These are phyloP conservation scores for Podaxis sp. DNA, from an alignment of 768 basidiomycete genomes.

Conservation along the genomic window DNA sequence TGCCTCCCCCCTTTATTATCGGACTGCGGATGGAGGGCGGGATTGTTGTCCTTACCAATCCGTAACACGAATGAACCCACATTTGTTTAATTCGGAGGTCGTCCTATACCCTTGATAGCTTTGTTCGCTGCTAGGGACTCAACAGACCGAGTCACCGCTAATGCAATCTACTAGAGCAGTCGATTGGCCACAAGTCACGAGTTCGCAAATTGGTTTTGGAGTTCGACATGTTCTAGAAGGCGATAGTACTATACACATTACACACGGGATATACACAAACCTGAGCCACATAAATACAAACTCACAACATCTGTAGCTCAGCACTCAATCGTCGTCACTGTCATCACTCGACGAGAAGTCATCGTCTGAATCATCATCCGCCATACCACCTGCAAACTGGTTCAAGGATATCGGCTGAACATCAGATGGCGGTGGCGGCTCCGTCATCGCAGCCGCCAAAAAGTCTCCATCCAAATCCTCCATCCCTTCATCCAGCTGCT, in stretches of 20 bases:
- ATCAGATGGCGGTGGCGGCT: background rate
- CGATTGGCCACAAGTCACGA: too few relatives aligned
- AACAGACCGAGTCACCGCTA: too few relatives aligned
- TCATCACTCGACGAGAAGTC: constrained; percentile 19
- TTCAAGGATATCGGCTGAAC: constrained; percentile 18
- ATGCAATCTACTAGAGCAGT: too few relatives aligned
- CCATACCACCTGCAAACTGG: constrained; percentile 13
- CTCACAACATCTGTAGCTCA: background rate
- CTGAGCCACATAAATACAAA: background rate
- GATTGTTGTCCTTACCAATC: too few relatives aligned
- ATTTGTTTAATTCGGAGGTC: too few relatives aligned
- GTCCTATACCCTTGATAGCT: too few relatives aligned
- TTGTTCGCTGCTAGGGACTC: too few relatives aligned
- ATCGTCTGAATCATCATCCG: constrained; percentile 11
- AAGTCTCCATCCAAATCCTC: constrained; percentile 15
- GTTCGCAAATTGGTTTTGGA: too few relatives aligned
- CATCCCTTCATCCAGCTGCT: constrained; percentile 13
- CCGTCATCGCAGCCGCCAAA: constrained; percentile 11
- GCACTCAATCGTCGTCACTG: constrained; percentile 16
- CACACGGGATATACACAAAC: background rate
- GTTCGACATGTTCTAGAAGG: background rate
- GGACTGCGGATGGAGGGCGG: too few relatives aligned
- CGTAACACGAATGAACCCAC: too few relatives aligned
- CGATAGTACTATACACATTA: background rate
- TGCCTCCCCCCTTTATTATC: too few relatives aligned